Conservation (phyloP, 2,329 filamentous ascomycete genomes). For the Fusarium solani-melongenae region DNA sequence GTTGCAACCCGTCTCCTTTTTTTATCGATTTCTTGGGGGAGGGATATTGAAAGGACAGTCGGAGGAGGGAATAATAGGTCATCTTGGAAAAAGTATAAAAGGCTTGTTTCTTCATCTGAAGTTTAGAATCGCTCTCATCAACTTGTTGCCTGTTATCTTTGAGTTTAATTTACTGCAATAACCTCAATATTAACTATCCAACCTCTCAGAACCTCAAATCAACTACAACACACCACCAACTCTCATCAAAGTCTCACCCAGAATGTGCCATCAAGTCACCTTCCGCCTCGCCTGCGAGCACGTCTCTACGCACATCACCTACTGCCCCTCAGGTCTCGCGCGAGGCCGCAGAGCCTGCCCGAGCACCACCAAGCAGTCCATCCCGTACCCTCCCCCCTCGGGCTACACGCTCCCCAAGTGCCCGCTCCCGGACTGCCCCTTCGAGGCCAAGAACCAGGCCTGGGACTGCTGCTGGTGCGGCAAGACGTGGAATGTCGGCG, state of each 20-base stretch:
- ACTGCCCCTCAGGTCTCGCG: constrained; percentile 57
- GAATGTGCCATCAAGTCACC: constrained; percentile 62
- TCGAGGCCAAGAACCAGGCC: constrained; percentile 59
- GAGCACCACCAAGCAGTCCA: constrained; percentile 55
- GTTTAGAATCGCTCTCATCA: neutral
- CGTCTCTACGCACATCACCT: constrained; percentile 56
- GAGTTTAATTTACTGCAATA: neutral
- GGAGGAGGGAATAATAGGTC: neutral
- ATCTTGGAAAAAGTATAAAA: neutral
- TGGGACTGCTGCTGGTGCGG: constrained; percentile 70
- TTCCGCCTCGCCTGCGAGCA: constrained; percentile 65
- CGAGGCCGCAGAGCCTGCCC: constrained; percentile 54
- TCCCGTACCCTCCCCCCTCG: constrained; percentile 61
- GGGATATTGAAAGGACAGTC: constrained; percentile 4
- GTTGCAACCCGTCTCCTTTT: neutral
- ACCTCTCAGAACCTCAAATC: neutral
- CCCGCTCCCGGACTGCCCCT: constrained; percentile 60
- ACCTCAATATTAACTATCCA: neutral
- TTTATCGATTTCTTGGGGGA: neutral
- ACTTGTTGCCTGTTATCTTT: neutral
- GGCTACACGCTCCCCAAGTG: constrained; percentile 56
- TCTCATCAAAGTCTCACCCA: neutral
- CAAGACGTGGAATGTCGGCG: constrained; percentile 61
- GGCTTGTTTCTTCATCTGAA: neutral
- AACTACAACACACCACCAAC: neutral